Evolutionary conservation across 2,329 filamentous ascomycete genomes (phyloP), one percentile per base, ranked within the genome.

Genomic region (Penicillium fuscoglaucum): DNA sequence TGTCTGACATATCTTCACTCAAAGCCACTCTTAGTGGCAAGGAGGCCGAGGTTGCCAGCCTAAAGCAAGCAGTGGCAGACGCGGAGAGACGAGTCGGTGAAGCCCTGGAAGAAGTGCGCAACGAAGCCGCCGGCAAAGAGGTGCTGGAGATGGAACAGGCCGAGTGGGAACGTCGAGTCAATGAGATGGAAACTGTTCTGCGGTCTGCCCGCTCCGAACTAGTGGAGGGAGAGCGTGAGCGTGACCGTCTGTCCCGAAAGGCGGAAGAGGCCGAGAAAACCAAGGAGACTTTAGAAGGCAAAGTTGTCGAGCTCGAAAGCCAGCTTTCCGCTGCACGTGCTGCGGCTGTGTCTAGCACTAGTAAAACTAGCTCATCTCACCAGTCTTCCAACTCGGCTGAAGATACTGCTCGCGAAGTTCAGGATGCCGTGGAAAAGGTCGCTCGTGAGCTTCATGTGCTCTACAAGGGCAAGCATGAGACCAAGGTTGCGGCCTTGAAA

Each of bases 381-480:
- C 75, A 52, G 19, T 24, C 45, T 72, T 81, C 66, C 73, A 82
- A 64, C 73, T 67, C 71, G 2, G 64, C 72, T 9, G 73, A 80
- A 48, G 78, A 82, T 28, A 78, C 83, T 35, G 80, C 78, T 43
- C 76, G 79, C 40, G 91, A 96, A 63, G 89, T 96, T 50, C 93
- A 97, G 70, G 82, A 90, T 45, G 89, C 90, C 1, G 89, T 93
- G 24, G 91, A 96, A 76, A 91, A 93, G 65, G 92, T 98, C 41
- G 93, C 93, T n/a, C 85, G 91, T 31, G 95, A 99, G 72, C 83
- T 99, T 41, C 95, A 99, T 73, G 84, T 88, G 0, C 83, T 96
- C 12, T 99, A 99, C 83, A 98, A 97, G 79, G 87, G 89, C 72
- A 99, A 99, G 79, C 95, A 99, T 74, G 93, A 98, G 79, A 91